These are phyloP conservation scores for Aspergillus tanneri DNA, from an alignment of 2,329 filamentous ascomycete species.

Conservation along the genomic window DNA sequence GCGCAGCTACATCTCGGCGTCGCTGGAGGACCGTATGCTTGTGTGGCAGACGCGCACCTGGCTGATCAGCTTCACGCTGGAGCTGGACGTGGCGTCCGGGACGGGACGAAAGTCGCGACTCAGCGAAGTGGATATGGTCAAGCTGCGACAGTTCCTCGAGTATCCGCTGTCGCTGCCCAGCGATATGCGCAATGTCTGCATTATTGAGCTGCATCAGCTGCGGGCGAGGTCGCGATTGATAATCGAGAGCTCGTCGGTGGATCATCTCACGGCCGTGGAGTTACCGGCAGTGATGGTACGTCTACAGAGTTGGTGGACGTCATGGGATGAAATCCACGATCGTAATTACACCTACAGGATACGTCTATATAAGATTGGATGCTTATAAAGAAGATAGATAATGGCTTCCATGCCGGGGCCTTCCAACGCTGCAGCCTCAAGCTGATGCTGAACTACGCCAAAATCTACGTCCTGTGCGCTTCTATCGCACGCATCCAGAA, in stretches of 20 bases:
- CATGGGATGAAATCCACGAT: slow-evolving; percentile 37
- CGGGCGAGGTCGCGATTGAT: slow-evolving; percentile 31
- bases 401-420: slow-evolving; percentile 37
- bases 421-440: slow-evolving; percentile 38
- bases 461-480: slow-evolving; percentile 34
- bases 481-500: slow-evolving; percentile 37
- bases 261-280: slow-evolving; percentile 28
- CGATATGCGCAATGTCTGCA: slow-evolving; percentile 37
- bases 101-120: slow-evolving; percentile 38
- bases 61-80: slow-evolving; percentile 37
- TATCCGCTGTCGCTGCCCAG: slow-evolving; percentile 36
- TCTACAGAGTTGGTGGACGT: slow-evolving; percentile 35
- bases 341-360: no score
- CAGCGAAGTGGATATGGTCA: slow-evolving; percentile 33
- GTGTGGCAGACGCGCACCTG: slow-evolving; percentile 39
- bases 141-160: slow-evolving; percentile 35
- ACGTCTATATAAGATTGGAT: no score
- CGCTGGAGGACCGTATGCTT: slow-evolving; percentile 34
- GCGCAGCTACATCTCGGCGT: slow-evolving; percentile 35
- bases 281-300: slow-evolving; percentile 34
- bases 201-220: slow-evolving; percentile 38
- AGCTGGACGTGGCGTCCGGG: slow-evolving; percentile 36
- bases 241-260: slow-evolving; percentile 29
- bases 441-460: slow-evolving; percentile 35
- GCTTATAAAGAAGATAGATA: slow-evolving; percentile 22